A percentile compares a stretch with the other conserved stretches of the same genome.
Conservation (phyloP, 495 filamentous ascomycete species). For the Wilcoxina mikolae region DNA sequence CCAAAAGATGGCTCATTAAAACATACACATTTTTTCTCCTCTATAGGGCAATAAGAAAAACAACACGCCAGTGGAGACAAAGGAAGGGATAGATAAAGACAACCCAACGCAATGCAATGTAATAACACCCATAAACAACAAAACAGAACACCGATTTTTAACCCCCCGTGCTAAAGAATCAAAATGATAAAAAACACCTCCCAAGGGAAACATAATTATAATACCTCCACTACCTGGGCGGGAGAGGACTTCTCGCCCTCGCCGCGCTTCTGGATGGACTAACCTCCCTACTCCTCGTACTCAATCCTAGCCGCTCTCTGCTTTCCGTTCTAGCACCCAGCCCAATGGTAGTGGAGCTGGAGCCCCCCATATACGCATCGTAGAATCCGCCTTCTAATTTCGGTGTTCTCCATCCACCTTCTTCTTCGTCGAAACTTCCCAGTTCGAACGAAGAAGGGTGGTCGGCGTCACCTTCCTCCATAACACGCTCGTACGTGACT, state of each 20-base stretch:
- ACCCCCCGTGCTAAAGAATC: not conserved
- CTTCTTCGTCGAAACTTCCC: conserved; percentile 41
- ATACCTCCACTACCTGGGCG: conserved; percentile 28
- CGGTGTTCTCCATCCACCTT: conserved; percentile 41
- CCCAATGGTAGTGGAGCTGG: conserved; percentile 50
- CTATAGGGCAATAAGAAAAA: too few relatives aligned
- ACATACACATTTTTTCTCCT: too few relatives aligned
- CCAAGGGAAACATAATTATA: not conserved
- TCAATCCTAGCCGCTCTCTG: conserved; percentile 54
- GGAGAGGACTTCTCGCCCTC: conserved; percentile 49
- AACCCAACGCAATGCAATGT: not conserved
- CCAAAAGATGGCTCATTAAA: too few relatives aligned
- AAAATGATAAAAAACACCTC: not conserved
- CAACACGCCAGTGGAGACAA: not conserved
- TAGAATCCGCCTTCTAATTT: conserved; percentile 48
- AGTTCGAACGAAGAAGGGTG: conserved; percentile 52
- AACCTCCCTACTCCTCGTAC: conserved; percentile 43
- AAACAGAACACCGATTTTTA: not conserved
- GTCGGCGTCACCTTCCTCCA: conserved; percentile 54
- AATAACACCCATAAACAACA: not conserved
- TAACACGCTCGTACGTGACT: conserved; percentile 61
- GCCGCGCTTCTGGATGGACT: conserved; percentile 39
- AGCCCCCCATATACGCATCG: conserved; percentile 35
- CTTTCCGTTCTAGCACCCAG: conserved; percentile 68
- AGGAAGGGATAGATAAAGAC: not conserved